These are phyloP conservation scores for Neofusicoccum parvum DNA, from an alignment of 2,329 filamentous ascomycete genomes.

Conservation along the genomic window DNA sequence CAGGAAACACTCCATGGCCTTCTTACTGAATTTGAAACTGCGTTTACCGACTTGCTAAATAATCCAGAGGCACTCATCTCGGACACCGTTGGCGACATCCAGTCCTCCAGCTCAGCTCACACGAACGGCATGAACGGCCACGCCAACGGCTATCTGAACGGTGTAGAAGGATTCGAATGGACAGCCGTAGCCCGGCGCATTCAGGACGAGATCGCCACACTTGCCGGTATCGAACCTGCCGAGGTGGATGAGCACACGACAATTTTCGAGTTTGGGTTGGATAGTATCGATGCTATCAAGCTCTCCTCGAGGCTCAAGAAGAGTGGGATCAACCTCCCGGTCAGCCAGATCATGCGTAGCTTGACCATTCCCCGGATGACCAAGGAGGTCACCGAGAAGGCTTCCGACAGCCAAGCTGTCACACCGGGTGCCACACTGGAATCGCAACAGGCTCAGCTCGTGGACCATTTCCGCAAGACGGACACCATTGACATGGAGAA, in stretches of 20 bases:
- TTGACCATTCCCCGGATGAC: constrained; percentile 68
- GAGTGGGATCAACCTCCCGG: constrained; percentile 60
- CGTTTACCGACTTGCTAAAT: constrained; percentile 39
- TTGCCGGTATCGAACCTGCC: constrained; percentile 58
- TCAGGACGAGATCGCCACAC: constrained; percentile 62
- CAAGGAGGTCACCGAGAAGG: constrained; percentile 24
- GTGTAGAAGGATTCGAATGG: constrained; percentile 58
- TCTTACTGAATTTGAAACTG: constrained; percentile 46
- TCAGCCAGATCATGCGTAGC: constrained; percentile 76
- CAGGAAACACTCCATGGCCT: constrained; percentile 40
- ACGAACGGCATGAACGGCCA: not conserved
- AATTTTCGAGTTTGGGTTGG: constrained; percentile 80
- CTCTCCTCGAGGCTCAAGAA: constrained; percentile 72
- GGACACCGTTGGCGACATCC: constrained; percentile 23
- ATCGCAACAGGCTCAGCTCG: constrained; percentile 36
- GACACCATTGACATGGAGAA: constrained; percentile 35
- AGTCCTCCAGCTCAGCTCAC: not conserved
- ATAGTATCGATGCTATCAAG: constrained; percentile 91
- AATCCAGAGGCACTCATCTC: constrained; percentile 33
- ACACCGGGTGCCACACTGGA: constrained; percentile 26
- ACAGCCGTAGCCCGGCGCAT: constrained; percentile 55
- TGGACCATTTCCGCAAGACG: constrained; percentile 41
- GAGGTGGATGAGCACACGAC: constrained; percentile 62
- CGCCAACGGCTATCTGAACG: constrained; percentile 25
- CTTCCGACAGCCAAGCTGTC: not conserved